Evolutionary conservation across 148 eudicot genomes (phyloP), one percentile per base, ranked within the genome.

Genomic region (Bassia scoparia): DNA sequence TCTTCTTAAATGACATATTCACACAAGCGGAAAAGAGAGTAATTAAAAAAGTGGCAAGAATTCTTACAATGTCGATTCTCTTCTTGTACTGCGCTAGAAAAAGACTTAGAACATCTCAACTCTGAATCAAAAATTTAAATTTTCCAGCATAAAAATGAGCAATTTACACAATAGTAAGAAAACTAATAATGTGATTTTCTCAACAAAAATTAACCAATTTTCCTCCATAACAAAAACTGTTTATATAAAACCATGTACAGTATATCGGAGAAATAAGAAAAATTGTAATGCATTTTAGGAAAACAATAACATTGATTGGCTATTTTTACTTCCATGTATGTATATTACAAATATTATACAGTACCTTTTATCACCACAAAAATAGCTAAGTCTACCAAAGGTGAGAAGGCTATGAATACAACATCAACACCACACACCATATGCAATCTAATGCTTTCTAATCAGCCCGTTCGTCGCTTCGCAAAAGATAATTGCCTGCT

Each of bases 391-490:
- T 8, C 77, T 74, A 20, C 83, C 77, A 12, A 78, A 1, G 77
- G 75, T 1, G 86, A 83, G 29, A 83, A 80, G 6, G 77, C 65
- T 48, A 83, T 55, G 69, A 68, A 70, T 2, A 72, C 41, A 27
- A 68, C 63, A 33, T 80, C 83, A 17, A 80, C 65, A 2, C 31
- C 78, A 52, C 83, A 80, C 24, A 73, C 62, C 35, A 61, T 26
- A 30, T 30, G 62, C 15, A 83, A 38, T 80, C 86, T 15, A 83
- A 56, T 3, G 79, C 81, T 59, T 80, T 83, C 59, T 83, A 8
- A 80, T 60, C 5, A 80, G 76, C 27, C 83, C 81, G 61, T 83
- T 71, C 83, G 74, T 69, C 86, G 58, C 26, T 83, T 80, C 5
- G 81, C 83, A 49, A 59, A 83, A 4, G 71, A 74, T 38, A 82